These are phyloP conservation scores for Heracleum sosnowskyi DNA, from an alignment of 129 eudicot species.

Conservation along the genomic window DNA sequence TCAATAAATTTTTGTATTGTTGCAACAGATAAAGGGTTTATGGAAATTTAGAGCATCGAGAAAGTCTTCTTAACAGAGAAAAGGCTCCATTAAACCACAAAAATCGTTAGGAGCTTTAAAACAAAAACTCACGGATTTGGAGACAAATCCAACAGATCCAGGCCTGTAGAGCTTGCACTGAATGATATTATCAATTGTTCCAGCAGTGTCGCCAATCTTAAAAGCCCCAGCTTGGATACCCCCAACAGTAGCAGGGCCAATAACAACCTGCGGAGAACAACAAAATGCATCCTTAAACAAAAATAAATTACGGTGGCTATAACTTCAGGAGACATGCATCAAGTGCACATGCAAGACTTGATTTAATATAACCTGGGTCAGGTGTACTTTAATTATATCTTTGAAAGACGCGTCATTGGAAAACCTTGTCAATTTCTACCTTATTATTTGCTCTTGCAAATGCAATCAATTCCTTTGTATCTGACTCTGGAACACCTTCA, in stretches of 20 bases:
- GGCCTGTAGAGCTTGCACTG: conserved; percentile 98
- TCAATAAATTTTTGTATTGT: background rate
- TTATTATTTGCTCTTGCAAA: conserved; percentile 86
- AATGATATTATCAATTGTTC: conserved; percentile 87
- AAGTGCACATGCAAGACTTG: background rate
- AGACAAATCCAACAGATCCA: conserved; percentile 98
- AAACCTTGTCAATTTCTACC: conserved; percentile 32
- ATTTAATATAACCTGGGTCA: background rate
- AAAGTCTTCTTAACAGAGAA: background rate
- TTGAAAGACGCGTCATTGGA: background rate
- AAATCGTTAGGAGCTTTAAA: too few species aligned
- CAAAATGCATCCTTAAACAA: background rate
- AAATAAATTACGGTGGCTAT: background rate
- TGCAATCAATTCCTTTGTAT: conserved; percentile 86
- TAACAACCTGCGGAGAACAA: conserved; percentile 61
- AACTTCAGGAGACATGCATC: background rate
- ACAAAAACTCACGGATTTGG: conserved; percentile 79
- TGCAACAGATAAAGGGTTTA: background rate
- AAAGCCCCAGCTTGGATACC: conserved; percentile 99
- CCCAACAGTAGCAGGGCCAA: conserved; percentile 99
- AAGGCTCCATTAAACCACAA: too few species aligned
- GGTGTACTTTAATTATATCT: background rate
- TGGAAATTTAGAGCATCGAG: background rate
- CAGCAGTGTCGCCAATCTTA: conserved; percentile 98
- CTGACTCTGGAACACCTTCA: conserved; percentile 95